phyloP scores from a whole-genome alignment of 192 early-diverging fungal genomes.

The Backusella mclennaniae region DNA sequence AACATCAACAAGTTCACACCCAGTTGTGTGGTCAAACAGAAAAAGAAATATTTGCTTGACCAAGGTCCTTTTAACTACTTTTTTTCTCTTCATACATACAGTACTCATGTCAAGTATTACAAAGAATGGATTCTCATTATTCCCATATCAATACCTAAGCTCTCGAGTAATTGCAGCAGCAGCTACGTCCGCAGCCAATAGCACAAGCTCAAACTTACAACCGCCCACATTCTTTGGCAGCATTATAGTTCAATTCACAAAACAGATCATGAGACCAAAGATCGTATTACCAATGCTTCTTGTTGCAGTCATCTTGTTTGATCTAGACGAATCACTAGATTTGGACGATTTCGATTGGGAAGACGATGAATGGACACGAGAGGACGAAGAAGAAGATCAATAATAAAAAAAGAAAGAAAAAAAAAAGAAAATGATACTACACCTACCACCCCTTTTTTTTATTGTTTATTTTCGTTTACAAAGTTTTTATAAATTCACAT shows the following conservation, averaged over 20 bases:
- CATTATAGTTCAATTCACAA: conserved; percentile 31
- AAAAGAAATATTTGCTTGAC: not conserved
- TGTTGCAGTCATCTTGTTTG: conserved; percentile 29
- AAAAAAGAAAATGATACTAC: not conserved
- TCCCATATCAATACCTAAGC: conserved; percentile 12
- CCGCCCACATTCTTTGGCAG: conserved; percentile 18
- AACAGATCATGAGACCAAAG: conserved; percentile 24
- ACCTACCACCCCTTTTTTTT: not conserved
- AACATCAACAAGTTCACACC: not conserved
- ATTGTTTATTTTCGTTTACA: not conserved
- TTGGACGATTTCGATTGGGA: conserved; percentile 29
- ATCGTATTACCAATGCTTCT: conserved; percentile 29
- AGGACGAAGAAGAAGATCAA: not conserved
- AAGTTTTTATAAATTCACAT: not conserved
- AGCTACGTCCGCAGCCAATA: not conserved
- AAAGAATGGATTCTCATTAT: not conserved
- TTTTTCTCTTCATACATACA: not conserved
- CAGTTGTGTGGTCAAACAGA: not conserved
- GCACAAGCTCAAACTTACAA: not conserved
- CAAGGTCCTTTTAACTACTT: not conserved
- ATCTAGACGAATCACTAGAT: conserved; percentile 33
- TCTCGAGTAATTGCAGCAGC: conserved; percentile 12
- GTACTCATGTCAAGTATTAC: not conserved
- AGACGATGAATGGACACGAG: conserved; percentile 19
- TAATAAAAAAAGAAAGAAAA: not conserved